Conservation (phyloP, 2,329 filamentous ascomycete species). For the Neurospora sp. region DNA sequence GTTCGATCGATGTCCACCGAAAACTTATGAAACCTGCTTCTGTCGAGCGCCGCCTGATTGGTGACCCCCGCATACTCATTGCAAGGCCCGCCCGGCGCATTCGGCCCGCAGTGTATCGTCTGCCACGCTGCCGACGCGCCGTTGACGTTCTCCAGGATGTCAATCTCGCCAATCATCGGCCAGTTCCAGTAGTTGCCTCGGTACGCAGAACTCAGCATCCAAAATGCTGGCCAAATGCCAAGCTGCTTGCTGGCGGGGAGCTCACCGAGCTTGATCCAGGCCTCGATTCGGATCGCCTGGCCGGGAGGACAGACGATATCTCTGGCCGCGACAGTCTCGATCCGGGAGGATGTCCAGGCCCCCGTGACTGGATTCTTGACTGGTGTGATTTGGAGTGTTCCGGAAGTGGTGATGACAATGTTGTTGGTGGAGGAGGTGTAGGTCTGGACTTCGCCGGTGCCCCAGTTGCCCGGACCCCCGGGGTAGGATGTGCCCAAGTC, state of each 20-base stretch:
- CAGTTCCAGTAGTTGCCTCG: slow-evolving; percentile 29
- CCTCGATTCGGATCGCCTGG: slow-evolving; percentile 28
- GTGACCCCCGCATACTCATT: not conserved
- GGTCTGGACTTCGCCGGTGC: slow-evolving; percentile 36
- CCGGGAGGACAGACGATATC: slow-evolving; percentile 26
- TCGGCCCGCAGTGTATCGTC: slow-evolving; percentile 31
- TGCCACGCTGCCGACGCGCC: slow-evolving; percentile 25
- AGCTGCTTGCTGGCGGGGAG: slow-evolving; percentile 19
- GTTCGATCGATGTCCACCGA: slow-evolving; percentile 39
- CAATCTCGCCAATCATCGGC: slow-evolving; percentile 34
- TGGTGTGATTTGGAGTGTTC: slow-evolving; percentile 18
- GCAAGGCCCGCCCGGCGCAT: slow-evolving; percentile 27
- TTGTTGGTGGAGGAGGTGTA: slow-evolving; percentile 33
- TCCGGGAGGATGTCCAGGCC: slow-evolving; percentile 33
- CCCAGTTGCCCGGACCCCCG: slow-evolving; percentile 35
- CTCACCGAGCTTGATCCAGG: slow-evolving; percentile 27
- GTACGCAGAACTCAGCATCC: slow-evolving; percentile 31
- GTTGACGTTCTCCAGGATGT: slow-evolving; percentile 34
- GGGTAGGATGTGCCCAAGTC: slow-evolving; percentile 35
- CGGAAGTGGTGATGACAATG: slow-evolving; percentile 26
- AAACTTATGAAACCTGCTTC: slow-evolving; percentile 29
- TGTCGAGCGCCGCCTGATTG: not conserved
- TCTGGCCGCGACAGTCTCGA: slow-evolving; percentile 27
- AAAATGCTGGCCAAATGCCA: slow-evolving; percentile 39
- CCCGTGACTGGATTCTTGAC: slow-evolving; percentile 16